Conservation (phyloP, 1,284 basidiomycete species). For the Nidula niveotomentosa region DNA sequence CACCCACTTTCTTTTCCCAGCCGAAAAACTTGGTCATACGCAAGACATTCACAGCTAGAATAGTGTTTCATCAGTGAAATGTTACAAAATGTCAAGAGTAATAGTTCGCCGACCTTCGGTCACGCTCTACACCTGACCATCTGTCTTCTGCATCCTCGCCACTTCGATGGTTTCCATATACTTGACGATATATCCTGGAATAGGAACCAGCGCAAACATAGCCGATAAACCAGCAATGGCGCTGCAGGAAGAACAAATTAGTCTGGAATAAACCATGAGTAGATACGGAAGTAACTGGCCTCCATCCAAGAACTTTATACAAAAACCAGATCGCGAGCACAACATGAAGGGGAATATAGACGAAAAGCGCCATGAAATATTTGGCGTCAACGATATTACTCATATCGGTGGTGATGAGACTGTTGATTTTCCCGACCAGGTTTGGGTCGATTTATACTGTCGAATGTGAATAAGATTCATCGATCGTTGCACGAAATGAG, state of each 20-base stretch:
- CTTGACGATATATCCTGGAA: slow-evolving; percentile 35
- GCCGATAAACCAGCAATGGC: slow-evolving; percentile 48
- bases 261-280: neutral
- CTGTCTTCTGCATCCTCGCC: slow-evolving; percentile 27
- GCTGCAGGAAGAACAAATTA: slow-evolving; percentile 15
- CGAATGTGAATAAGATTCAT: neutral
- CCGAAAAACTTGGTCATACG: slow-evolving; percentile 75
- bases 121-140: slow-evolving; percentile 30
- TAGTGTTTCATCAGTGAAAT: slow-evolving; percentile 2
- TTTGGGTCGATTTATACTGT: slow-evolving; percentile 16
- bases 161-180: slow-evolving; percentile 25
- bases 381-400: slow-evolving; percentile 34
- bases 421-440: slow-evolving; percentile 57
- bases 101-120: slow-evolving; percentile 38
- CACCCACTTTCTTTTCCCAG: slow-evolving; percentile 60
- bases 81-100: slow-evolving; percentile 18
- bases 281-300: slow-evolving; percentile 12
- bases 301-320: slow-evolving; percentile 24
- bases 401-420: slow-evolving; percentile 44
- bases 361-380: slow-evolving; percentile 31
- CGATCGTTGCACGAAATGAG: neutral
- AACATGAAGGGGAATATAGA: slow-evolving; percentile 36
- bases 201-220: slow-evolving; percentile 46
- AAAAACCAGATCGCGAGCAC: slow-evolving; percentile 21
- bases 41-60: slow-evolving; percentile 42